Conservation (phyloP, 805 yeast species). For the Cyberlindnera bimundalis region DNA sequence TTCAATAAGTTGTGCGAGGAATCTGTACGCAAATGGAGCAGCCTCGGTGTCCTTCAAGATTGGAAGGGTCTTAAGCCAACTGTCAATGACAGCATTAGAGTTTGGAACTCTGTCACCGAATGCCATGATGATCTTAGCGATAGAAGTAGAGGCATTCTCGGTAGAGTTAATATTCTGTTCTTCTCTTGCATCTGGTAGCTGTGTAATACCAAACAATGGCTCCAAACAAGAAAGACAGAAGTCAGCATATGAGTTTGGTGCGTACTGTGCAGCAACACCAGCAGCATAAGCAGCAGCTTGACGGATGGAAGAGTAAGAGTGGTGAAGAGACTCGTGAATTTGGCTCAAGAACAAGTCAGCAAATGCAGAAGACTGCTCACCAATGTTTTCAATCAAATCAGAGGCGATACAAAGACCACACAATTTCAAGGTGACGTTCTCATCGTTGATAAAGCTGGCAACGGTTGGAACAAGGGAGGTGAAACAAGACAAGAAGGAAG, state of each 20-base stretch:
- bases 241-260: conserved; percentile 60
- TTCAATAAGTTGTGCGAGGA: conserved; percentile 68
- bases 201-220: conserved; percentile 67
- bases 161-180: conserved; percentile 85
- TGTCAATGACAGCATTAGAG: conserved; percentile 56
- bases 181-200: conserved; percentile 77
- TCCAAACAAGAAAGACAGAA: conserved; percentile 69
- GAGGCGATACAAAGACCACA: conserved; percentile 80
- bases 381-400: conserved; percentile 78
- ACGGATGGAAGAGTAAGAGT: conserved; percentile 68
- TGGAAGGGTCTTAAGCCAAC: conserved; percentile 84
- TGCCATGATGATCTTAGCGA: conserved; percentile 76
- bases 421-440: conserved; percentile 61
- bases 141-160: conserved; percentile 77
- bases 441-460: conserved; percentile 58
- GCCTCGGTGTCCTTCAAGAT: conserved; percentile 82
- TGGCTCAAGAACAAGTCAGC: conserved; percentile 62
- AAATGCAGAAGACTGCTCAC: conserved; percentile 60
- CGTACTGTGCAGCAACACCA: conserved; percentile 83
- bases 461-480: conserved; percentile 62
- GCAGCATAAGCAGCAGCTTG: conserved; percentile 84
- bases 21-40: conserved; percentile 78
- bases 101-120: conserved; percentile 59
- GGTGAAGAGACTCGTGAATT: conserved; percentile 62
- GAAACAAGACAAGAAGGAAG: conserved; percentile 60